These are phyloP conservation scores for Ustilago trichophora DNA, from an alignment of 1,284 basidiomycete species.

Conservation along the genomic window DNA sequence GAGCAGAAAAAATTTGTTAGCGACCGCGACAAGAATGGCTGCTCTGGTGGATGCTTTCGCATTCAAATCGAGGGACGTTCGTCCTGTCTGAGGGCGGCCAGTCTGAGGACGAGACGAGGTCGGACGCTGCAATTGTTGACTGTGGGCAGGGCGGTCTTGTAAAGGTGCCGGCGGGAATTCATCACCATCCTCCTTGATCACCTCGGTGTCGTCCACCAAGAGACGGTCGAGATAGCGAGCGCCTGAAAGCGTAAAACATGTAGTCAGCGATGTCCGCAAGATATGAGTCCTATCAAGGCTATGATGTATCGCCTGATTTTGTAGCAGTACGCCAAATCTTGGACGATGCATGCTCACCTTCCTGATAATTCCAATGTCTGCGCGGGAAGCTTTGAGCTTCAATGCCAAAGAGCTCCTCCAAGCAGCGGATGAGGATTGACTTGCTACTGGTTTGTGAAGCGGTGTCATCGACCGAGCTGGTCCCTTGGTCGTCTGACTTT, in stretches of 20 bases:
- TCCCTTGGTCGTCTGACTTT: background rate
- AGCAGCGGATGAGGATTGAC: constrained; percentile 73
- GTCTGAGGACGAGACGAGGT: constrained; percentile 76
- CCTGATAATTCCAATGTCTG: constrained; percentile 81
- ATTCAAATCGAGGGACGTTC: constrained; percentile 18
- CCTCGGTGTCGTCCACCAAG: constrained; percentile 77
- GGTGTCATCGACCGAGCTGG: background rate
- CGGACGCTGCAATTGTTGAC: constrained; percentile 6
- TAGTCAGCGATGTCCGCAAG: too few species aligned
- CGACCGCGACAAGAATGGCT: constrained; percentile 38
- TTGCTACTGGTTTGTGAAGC: background rate
- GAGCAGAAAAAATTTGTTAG: constrained; percentile 81
- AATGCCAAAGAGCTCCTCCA: constrained; percentile 76
- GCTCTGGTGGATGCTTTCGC: constrained; percentile 33
- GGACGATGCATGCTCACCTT: constrained; percentile 70
- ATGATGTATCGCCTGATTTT: too few species aligned
- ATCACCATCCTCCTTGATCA: background rate
- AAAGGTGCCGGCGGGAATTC: background rate
- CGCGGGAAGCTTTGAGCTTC: constrained; percentile 76
- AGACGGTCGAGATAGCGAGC: constrained; percentile 79
- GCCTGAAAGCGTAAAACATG: constrained; percentile 69
- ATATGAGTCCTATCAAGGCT: too few species aligned
- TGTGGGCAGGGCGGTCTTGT: background rate
- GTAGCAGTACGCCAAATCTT: too few species aligned
- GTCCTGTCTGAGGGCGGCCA: background rate